Evolutionary conservation across 1,139 yeast species (phyloP).

Genomic region (Kurtzmaniella quercitrusa): DNA sequence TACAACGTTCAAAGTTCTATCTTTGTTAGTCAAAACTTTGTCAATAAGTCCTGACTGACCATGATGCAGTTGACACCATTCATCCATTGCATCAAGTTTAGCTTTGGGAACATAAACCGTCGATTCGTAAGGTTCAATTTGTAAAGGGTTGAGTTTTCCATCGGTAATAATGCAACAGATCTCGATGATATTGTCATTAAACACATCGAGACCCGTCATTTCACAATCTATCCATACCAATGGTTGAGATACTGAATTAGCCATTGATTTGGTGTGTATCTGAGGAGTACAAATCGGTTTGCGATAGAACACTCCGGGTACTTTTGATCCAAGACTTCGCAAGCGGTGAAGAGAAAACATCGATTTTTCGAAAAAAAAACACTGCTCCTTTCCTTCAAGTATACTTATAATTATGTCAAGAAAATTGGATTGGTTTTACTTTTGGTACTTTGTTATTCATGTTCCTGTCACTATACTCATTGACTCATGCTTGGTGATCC

Average conservation of each 20-base stretch:
- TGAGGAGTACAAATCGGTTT: not conserved
- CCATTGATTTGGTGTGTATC: not conserved
- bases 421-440: slow-evolving; percentile 47
- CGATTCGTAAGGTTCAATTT: slow-evolving; percentile 70
- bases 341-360: not conserved
- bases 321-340: not conserved
- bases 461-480: slow-evolving; percentile 71
- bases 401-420: not conserved
- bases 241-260: slow-evolving; percentile 19
- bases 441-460: slow-evolving; percentile 50
- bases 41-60: slow-evolving; percentile 73
- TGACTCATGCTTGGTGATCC: slow-evolving; percentile 71
- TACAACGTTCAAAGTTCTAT: slow-evolving; percentile 54
- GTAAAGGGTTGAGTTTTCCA: slow-evolving; percentile 66
- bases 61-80: slow-evolving; percentile 84
- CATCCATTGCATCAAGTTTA: slow-evolving; percentile 70
- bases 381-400: too few relatives aligned
- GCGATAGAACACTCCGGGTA: not conserved
- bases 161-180: slow-evolving; percentile 90
- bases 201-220: slow-evolving; percentile 89
- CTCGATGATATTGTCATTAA: slow-evolving; percentile 75
- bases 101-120: slow-evolving; percentile 68
- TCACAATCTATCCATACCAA: slow-evolving; percentile 81
- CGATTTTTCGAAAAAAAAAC: not conserved
- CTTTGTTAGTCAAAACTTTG: slow-evolving; percentile 55